Evolutionary conservation across 345 rosid genomes (phyloP).

Genomic region (Citropsis articulata): DNA sequence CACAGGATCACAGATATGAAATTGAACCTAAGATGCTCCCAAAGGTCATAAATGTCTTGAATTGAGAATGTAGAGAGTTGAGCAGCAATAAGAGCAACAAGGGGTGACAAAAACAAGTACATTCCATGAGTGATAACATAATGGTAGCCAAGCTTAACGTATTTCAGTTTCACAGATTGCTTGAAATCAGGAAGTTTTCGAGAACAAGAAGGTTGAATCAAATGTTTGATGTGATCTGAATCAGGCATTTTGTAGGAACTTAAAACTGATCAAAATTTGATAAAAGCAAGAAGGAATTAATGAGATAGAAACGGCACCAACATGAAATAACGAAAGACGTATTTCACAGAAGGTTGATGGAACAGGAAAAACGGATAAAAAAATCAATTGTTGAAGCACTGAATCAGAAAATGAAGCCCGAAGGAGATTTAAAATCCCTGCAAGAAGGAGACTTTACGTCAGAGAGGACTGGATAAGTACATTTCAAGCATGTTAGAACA

Average conservation of each 20-base stretch:
- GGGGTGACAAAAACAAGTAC: slow-evolving; percentile 42
- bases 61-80: slow-evolving; percentile 41
- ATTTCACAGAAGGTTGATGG: neutral
- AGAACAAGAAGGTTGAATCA: slow-evolving; percentile 22
- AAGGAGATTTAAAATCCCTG: neutral
- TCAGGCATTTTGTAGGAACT: slow-evolving; percentile 17
- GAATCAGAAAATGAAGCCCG: slow-evolving; percentile 1
- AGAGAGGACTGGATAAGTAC: neutral
- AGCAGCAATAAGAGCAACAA: slow-evolving; percentile 31
- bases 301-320: neutral
- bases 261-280: neutral
- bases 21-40: slow-evolving; percentile 54
- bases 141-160: slow-evolving; percentile 49
- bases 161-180: slow-evolving; percentile 47
- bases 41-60: slow-evolving; percentile 38
- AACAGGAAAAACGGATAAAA: neutral
- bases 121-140: slow-evolving; percentile 36
- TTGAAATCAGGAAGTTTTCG: slow-evolving; percentile 41
- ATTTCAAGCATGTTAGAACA: neutral
- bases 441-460: neutral
- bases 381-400: neutral
- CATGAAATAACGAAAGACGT: neutral
- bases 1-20: slow-evolving; percentile 41
- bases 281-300: neutral
- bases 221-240: slow-evolving; percentile 10